These are phyloP conservation scores for Phaffia australis DNA, from an alignment of 768 basidiomycete species.

Conservation along the genomic window DNA sequence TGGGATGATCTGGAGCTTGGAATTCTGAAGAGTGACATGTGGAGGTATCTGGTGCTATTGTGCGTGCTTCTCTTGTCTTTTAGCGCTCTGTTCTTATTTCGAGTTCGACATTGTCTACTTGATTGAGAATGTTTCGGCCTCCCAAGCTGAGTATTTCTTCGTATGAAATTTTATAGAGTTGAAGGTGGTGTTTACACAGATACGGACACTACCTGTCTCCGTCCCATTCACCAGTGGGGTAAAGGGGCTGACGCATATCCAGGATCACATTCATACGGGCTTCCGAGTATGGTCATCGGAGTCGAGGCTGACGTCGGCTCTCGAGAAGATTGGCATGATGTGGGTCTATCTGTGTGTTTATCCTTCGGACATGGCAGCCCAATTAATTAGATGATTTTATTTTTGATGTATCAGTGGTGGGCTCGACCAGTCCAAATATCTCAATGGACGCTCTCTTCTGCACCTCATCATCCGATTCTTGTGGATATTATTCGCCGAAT, in stretches of 20 bases:
- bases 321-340: constrained; percentile 41
- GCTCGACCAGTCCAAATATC: constrained; percentile 41
- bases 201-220: constrained; percentile 38
- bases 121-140: neutral
- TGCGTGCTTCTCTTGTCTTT: neutral
- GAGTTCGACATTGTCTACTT: neutral
- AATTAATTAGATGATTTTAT: neutral
- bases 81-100: too few species aligned
- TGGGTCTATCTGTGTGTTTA: constrained; percentile 10
- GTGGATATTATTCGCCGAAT: constrained; percentile 40
- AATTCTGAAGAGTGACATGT: constrained; percentile 15
- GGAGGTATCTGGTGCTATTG: constrained; percentile 17
- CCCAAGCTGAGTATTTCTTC: neutral
- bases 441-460: constrained; percentile 43
- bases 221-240: constrained; percentile 36
- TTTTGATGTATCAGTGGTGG: constrained; percentile 32
- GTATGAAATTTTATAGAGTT: neutral
- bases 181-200: constrained; percentile 37
- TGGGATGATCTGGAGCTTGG: neutral
- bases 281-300: constrained; percentile 40
- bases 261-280: neutral
- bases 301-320: constrained; percentile 44
- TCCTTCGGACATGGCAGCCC: neutral
- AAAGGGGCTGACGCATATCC: constrained; percentile 27
- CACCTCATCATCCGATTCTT: constrained; percentile 41